These are phyloP conservation scores for Drechslerella coelobrocha DNA, from an alignment of 2,329 filamentous ascomycete species.

Conservation along the genomic window DNA sequence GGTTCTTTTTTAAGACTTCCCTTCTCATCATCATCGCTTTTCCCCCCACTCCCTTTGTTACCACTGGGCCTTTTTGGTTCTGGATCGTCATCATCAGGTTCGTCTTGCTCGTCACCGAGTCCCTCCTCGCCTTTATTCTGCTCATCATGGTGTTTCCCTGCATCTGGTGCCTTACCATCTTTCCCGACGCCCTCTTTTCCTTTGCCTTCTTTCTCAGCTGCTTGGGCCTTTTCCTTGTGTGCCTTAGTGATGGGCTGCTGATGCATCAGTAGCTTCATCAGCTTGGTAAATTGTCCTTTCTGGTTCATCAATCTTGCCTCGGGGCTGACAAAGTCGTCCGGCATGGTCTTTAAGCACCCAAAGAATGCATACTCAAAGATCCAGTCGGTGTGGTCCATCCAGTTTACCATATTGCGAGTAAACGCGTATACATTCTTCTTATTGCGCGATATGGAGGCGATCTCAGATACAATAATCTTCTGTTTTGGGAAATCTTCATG, in stretches of 20 bases:
- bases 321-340: slow-evolving; percentile 61
- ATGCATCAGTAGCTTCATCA: slow-evolving; percentile 55
- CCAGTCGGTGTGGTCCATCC: slow-evolving; percentile 60
- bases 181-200: background rate
- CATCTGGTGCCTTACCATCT: background rate
- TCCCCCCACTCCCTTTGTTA: too few species aligned
- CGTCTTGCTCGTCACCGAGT: background rate
- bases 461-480: slow-evolving; percentile 60
- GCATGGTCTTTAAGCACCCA: slow-evolving; percentile 60
- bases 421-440: slow-evolving; percentile 58
- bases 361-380: slow-evolving; percentile 61
- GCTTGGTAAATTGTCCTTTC: slow-evolving; percentile 59
- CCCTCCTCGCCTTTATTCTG: background rate
- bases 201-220: background rate
- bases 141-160: background rate
- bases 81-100: background rate
- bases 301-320: slow-evolving; percentile 61
- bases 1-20: background rate
- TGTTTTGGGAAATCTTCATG: slow-evolving; percentile 57
- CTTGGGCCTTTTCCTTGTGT: slow-evolving; percentile 11
- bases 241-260: slow-evolving; percentile 33
- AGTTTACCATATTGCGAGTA: slow-evolving; percentile 59
- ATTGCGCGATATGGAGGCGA: slow-evolving; percentile 59
- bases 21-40: background rate
- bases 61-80: background rate